Evolutionary conservation across 2,329 filamentous ascomycete species (phyloP).

Genomic region (Kalaharituber pfeilii): DNA sequence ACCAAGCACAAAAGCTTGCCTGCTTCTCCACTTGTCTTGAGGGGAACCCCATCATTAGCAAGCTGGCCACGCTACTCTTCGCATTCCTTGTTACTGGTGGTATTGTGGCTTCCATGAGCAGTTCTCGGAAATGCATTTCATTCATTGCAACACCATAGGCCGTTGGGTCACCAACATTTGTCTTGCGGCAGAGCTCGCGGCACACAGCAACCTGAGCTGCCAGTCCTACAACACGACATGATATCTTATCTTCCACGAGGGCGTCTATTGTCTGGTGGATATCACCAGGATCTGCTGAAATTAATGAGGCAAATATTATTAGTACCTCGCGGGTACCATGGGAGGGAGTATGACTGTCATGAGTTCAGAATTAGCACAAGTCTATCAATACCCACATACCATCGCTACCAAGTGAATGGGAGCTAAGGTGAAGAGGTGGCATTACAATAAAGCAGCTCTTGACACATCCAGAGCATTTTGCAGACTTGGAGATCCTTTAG

Average conservation of each 20-base stretch:
- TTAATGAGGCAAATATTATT: slow-evolving; percentile 75
- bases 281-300: slow-evolving; percentile 83
- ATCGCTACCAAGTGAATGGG: not conserved
- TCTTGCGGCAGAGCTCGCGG: slow-evolving; percentile 69
- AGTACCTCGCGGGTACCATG: slow-evolving; percentile 90
- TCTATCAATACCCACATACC: not conserved
- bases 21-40: slow-evolving; percentile 56
- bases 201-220: slow-evolving; percentile 87
- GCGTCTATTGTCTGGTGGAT: slow-evolving; percentile 76
- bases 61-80: slow-evolving; percentile 41
- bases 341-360: slow-evolving; percentile 58
- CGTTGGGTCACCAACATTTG: slow-evolving; percentile 40
- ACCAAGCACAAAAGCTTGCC: slow-evolving; percentile 50
- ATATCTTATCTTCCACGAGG: slow-evolving; percentile 66
- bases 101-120: slow-evolving; percentile 77
- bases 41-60: slow-evolving; percentile 97
- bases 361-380: slow-evolving; percentile 5
- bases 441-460: slow-evolving; percentile 68
- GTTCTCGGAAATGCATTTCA: slow-evolving; percentile 70
- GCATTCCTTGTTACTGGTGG: slow-evolving; percentile 62
- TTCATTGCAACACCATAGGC: slow-evolving; percentile 74
- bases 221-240: slow-evolving; percentile 75
- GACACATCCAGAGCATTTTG: slow-evolving; percentile 97
- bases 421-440: slow-evolving; percentile 1
- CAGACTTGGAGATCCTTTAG: slow-evolving; percentile 59